These are phyloP conservation scores for Stachybotrys elegans DNA, from an alignment of 2,329 filamentous ascomycete genomes.

Conservation along the genomic window DNA sequence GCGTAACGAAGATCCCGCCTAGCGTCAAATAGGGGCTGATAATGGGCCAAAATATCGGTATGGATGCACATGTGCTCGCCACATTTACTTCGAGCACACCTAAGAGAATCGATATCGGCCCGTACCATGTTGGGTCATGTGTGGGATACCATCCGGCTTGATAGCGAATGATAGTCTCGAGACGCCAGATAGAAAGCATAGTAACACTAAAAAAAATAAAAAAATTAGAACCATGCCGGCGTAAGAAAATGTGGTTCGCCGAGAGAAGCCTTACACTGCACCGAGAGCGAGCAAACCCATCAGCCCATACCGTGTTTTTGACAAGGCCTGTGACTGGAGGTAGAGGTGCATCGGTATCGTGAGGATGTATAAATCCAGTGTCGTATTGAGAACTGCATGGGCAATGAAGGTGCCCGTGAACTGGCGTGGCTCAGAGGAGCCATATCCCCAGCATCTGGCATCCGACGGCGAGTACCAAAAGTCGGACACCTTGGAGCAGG, in stretches of 20 bases:
- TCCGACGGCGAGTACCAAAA: conserved; percentile 9
- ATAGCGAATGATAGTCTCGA: conserved; percentile 14
- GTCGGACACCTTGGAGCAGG: conserved; percentile 8
- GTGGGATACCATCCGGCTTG: conserved; percentile 14
- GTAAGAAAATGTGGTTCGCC: no score
- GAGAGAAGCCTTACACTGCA: no score
- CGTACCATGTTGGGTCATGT: conserved; percentile 21
- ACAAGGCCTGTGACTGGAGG: conserved; percentile 4
- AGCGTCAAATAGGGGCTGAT: conserved; percentile 15
- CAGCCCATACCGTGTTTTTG: not conserved
- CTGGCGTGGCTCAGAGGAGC: conserved; percentile 8
- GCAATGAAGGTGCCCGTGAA: conserved; percentile 11
- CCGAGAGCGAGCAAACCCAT: not conserved
- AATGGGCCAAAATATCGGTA: conserved; percentile 24
- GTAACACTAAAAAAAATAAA: not conserved
- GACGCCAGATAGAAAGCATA: conserved; percentile 6
- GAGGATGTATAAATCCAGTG: conserved; percentile 16
- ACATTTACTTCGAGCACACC: conserved; percentile 20
- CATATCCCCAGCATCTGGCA: conserved; percentile 11
- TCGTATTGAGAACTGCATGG: conserved; percentile 9
- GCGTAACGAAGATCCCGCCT: conserved; percentile 19
- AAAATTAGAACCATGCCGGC: not conserved
- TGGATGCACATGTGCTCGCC: conserved; percentile 18
- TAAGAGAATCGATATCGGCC: conserved; percentile 9
- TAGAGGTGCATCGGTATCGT: conserved; percentile 9